Conservation (phyloP, 164 flowering plant genomes). For the Malania oleifera region DNA sequence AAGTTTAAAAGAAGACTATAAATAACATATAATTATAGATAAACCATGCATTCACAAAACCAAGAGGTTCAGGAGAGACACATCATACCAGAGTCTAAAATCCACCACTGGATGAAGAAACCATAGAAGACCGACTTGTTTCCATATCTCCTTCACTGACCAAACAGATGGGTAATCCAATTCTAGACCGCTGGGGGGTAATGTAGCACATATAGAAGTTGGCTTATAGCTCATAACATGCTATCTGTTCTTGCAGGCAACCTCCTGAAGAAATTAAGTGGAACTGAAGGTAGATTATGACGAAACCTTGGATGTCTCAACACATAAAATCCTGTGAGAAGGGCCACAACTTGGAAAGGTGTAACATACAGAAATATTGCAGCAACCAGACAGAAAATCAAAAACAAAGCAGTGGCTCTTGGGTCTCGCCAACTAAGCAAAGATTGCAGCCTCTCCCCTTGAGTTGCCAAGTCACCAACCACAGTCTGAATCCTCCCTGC, state of each 20-base stretch:
- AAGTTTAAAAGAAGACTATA: constrained; percentile 18
- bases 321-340: constrained; percentile 45
- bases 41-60: constrained; percentile 18
- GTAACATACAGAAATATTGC: constrained; percentile 64
- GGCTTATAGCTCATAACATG: constrained; percentile 40
- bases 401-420: constrained; percentile 59
- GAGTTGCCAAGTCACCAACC: constrained; percentile 71
- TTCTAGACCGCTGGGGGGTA: too few species aligned
- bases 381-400: constrained; percentile 52
- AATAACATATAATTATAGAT: constrained; percentile 14
- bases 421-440: constrained; percentile 79
- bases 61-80: constrained; percentile 18
- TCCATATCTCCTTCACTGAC: constrained; percentile 10
- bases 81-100: constrained; percentile 21
- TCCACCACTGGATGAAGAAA: constrained; percentile 10
- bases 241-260: constrained; percentile 68
- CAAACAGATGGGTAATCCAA: too few species aligned
- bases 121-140: constrained; percentile 13
- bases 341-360: constrained; percentile 56
- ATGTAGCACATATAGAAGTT: too few species aligned
- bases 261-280: constrained; percentile 64
- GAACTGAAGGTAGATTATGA: constrained; percentile 59
- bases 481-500: constrained; percentile 75
- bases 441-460: constrained; percentile 72
- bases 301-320: constrained; percentile 76